Conservation (phyloP, 2,329 filamentous ascomycete genomes). For the Phaeosphaeria sp. region DNA sequence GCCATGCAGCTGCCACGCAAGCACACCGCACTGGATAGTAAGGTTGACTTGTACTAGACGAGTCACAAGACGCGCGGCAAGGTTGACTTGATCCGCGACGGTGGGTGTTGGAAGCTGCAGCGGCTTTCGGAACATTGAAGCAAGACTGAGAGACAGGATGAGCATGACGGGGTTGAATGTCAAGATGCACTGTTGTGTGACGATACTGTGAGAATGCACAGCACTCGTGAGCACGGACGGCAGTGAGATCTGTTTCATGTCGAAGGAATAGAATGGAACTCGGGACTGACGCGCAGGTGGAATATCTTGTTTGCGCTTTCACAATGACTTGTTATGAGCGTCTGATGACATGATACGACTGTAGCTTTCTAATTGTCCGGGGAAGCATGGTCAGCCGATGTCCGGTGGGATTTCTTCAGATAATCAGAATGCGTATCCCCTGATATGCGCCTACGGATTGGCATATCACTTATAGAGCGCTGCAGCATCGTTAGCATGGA, state of each 20-base stretch:
- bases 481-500: neutral
- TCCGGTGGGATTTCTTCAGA: neutral
- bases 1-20: neutral
- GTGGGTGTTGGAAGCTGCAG: neutral
- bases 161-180: neutral
- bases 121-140: neutral
- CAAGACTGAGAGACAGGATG: neutral
- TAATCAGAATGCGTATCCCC: neutral
- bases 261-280: neutral
- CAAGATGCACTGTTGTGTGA: neutral
- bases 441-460: neutral
- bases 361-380: neutral
- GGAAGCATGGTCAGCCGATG: neutral
- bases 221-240: neutral
- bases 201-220: neutral
- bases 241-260: neutral
- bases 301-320: neutral
- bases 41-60: neutral
- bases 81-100: neutral
- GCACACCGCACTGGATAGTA: neutral
- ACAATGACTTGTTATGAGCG: neutral
- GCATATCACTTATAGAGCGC: neutral
- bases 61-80: neutral
- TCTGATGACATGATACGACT: neutral
- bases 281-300: neutral